These are phyloP conservation scores for Tagetes patula DNA, from an alignment of 129 eudicot genomes.

Conservation along the genomic window DNA sequence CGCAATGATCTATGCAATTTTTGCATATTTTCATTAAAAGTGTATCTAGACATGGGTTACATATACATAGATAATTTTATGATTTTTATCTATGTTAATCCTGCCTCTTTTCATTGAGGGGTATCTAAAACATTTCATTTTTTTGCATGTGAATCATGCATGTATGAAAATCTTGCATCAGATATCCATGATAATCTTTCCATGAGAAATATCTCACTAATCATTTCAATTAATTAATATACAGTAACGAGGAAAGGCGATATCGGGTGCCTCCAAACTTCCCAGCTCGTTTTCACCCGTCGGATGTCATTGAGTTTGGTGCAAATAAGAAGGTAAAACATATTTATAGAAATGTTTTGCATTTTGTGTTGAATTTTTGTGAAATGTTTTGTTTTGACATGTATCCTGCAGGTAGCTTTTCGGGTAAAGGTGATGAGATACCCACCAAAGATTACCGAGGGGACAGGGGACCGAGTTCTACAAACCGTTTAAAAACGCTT, in stretches of 20 bases:
- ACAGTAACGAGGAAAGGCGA: constrained; percentile 80
- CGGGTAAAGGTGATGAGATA: constrained; percentile 75
- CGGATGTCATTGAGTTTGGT: constrained; percentile 80
- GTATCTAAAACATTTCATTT: not conserved
- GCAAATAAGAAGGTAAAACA: constrained; percentile 60
- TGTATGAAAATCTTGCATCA: constrained; percentile 15
- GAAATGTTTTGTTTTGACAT: not conserved
- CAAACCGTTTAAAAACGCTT: constrained; percentile 42
- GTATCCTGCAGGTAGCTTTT: constrained; percentile 55
- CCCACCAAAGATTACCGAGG: constrained; percentile 38
- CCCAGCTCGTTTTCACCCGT: constrained; percentile 82
- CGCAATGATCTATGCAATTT: not conserved
- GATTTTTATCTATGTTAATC: not conserved
- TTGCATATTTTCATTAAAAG: constrained; percentile 8
- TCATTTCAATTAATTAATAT: not conserved
- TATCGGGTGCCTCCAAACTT: constrained; percentile 71
- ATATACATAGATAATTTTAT: not conserved
- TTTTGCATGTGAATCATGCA: not conserved
- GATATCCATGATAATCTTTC: not conserved
- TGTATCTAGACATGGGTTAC: not conserved
- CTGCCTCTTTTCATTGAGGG: not conserved
- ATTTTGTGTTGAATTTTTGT: not conserved
- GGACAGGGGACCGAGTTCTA: constrained; percentile 40
- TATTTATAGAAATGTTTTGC: not conserved
- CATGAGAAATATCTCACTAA: constrained; percentile 3